A percentile compares a stretch with the other conserved stretches of the same genome.
These are phyloP conservation scores for Arbutus unedo DNA, from an alignment of 148 eudicot species.

Conservation along the genomic window DNA sequence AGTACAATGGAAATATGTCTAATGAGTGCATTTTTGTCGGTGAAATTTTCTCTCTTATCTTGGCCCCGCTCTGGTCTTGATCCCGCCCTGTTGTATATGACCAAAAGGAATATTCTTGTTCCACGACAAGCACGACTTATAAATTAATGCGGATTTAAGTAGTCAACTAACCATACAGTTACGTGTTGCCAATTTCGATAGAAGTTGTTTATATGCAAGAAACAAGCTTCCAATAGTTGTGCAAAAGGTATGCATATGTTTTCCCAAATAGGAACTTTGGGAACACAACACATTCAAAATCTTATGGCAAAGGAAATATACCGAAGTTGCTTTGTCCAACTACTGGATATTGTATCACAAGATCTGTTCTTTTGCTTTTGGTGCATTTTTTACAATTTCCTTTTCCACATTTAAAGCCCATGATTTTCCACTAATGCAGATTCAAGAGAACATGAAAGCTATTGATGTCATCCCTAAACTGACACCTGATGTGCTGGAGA, in stretches of 20 bases:
- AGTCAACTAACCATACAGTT: not conserved
- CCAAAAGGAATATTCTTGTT: not conserved
- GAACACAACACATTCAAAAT: not conserved
- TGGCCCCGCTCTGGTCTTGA: not conserved
- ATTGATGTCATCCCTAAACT: constrained; percentile 70
- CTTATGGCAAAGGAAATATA: not conserved
- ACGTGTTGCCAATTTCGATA: not conserved
- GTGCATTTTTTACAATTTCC: not conserved
- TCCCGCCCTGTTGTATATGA: not conserved
- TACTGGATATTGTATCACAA: not conserved
- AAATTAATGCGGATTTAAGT: not conserved
- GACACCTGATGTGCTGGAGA: constrained; percentile 71
- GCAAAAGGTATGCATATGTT: not conserved
- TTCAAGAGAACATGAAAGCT: constrained; percentile 89
- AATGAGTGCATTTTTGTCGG: not conserved
- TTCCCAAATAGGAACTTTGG: not conserved
- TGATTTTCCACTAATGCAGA: constrained; percentile 37
- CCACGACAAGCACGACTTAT: not conserved
- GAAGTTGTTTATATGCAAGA: not conserved
- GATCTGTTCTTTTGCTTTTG: not conserved
- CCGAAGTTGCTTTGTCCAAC: not conserved
- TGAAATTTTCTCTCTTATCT: not conserved
- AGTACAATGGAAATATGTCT: not conserved
- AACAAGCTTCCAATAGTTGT: not conserved
- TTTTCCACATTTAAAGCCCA: not conserved